A percentile compares a stretch with the other conserved stretches of the same genome.
Evolutionary conservation across 1,284 basidiomycete genomes (phyloP).

Genomic region (Anthracocystis walkeri): DNA sequence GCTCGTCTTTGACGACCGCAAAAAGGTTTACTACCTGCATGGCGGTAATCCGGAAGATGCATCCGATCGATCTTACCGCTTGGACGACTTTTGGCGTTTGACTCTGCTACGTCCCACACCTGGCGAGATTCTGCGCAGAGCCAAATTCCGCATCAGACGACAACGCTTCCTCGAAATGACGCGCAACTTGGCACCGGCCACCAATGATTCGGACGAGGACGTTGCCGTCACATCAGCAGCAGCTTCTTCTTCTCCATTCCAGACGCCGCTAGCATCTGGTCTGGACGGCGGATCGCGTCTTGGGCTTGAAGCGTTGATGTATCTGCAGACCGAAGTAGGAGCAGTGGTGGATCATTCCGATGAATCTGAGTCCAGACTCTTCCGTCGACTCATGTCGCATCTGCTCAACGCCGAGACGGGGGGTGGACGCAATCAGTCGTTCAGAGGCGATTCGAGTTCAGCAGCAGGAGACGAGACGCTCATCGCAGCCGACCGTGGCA

Average conservation of each 20-base stretch:
- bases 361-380: conserved; percentile 62
- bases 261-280: not conserved
- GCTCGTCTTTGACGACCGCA: conserved; percentile 67
- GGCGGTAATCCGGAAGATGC: conserved; percentile 67
- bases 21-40: conserved; percentile 67
- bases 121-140: conserved; percentile 64
- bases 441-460: conserved; percentile 6
- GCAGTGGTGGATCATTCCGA: conserved; percentile 67
- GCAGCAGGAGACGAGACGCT: conserved; percentile 20
- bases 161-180: conserved; percentile 67
- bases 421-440: not conserved
- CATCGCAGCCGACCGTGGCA: not conserved
- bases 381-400: conserved; percentile 68
- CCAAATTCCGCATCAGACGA: conserved; percentile 68
- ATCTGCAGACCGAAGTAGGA: conserved; percentile 68
- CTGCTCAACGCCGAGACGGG: conserved; percentile 51
- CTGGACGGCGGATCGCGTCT: conserved; percentile 30
- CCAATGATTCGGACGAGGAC: conserved; percentile 40
- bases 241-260: not conserved
- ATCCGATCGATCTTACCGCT: conserved; percentile 34
- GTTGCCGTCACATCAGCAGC: conserved; percentile 5
- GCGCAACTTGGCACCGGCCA: conserved; percentile 22
- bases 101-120: conserved; percentile 63
- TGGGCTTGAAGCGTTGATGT: conserved; percentile 67
- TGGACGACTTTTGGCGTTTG: conserved; percentile 69